A percentile compares a stretch with the other conserved stretches of the same genome.
Evolutionary conservation across 2,329 filamentous ascomycete species (phyloP).

Genomic region (Fusarium cyanostomum): DNA sequence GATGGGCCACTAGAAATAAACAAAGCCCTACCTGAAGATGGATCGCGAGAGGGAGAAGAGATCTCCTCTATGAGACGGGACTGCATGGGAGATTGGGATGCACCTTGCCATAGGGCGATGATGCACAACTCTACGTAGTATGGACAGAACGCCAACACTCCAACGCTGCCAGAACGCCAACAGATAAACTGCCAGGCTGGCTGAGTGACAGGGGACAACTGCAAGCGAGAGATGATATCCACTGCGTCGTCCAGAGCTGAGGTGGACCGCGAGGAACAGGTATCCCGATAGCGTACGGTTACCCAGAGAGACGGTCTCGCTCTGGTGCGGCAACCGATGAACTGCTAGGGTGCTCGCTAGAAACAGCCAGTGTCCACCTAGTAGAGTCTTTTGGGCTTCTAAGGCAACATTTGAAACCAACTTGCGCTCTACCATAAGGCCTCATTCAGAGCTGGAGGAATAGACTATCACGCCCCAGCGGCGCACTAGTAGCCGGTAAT

Average conservation of each 20-base stretch:
- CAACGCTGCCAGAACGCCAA: neutral
- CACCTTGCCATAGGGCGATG: neutral
- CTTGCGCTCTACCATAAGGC: neutral
- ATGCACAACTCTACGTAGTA: neutral
- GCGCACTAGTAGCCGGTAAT: constrained; percentile 7
- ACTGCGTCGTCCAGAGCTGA: neutral
- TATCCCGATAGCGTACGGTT: neutral
- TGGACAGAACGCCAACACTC: neutral
- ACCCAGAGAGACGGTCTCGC: neutral
- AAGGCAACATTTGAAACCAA: constrained; percentile 6
- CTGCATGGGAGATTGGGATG: constrained; percentile 6
- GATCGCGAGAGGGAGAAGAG: neutral
- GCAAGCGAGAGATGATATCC: neutral
- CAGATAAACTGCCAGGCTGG: neutral
- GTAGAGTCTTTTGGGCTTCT: neutral
- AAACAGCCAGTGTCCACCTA: neutral
- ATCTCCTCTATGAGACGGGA: neutral
- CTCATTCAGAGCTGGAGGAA: neutral
- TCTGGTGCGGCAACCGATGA: constrained; percentile 25
- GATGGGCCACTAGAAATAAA: constrained; percentile 21
- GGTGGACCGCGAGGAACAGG: constrained; percentile 4
- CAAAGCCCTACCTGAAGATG: neutral
- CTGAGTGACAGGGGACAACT: neutral
- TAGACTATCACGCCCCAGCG: constrained; percentile 1
- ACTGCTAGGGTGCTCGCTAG: constrained; percentile 5